Base-by-base conservation (phyloP, 1,139 yeast genomes). In the Taphrina flavorubra region DNA sequence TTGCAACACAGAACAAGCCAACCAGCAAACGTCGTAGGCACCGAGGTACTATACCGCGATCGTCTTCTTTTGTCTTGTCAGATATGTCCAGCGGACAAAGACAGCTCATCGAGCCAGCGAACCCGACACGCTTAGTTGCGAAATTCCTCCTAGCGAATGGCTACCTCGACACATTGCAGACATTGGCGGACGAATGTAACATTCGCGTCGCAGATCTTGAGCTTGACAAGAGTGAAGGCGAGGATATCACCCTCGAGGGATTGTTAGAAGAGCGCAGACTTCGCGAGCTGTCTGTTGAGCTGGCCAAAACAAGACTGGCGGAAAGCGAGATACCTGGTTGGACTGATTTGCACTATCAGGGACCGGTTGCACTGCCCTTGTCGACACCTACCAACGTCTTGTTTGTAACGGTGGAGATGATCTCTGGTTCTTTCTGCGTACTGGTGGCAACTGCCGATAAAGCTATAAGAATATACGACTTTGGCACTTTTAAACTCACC, bases 381-480 rank as follows among this genome's bases (percentile, higher is more conserved):
- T 6, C 14, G 18, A 31, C 51, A 8, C 55, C 51, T 16, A 44
- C 67, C 55, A 63, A 63, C n/a, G 61, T 63, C 14, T 46, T 63
- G 20, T 55, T 63, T 13, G 56, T 63, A n/a, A 55, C 51, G 3
- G 56, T 47, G 6, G 55, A 31, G 14, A 25, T 14, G 20, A 42
- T 55, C 16, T 31, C 16, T 5, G 53, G 55, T n/a, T 16, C 63
- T 34, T 69, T 62, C 11, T 69, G 69, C 65, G 57, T 75, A 18
- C 51, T 74, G n/a, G 72, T 70, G 3, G 69, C 74, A 8, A 70
- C 74, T 10, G 75, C 76, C 5, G 77, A 74, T 63, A 72, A 72
- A 51, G 68, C 72, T 8, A 47, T 75, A 47, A 65, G 72, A 4
- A 67, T 74, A 6, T 75, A 72, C 55, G 72, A 71, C 40, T 53